Base-by-base conservation (phyloP, 768 basidiomycete genomes). In the Auriscalpium microsporum region DNA sequence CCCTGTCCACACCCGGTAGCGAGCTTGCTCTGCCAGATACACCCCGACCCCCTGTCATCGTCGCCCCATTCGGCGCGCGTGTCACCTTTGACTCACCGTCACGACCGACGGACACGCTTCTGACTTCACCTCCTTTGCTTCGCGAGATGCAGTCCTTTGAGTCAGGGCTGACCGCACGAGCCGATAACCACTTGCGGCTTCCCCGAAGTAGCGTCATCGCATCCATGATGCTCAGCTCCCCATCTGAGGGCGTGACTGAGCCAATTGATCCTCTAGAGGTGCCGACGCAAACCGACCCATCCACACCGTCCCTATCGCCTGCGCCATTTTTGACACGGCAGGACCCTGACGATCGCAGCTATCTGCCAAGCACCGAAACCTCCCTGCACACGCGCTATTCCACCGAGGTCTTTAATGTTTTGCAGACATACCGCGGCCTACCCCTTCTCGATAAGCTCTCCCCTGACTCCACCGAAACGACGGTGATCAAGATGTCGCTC, bases 101-200 rank as follows among this genome's bases (percentile, higher is more conserved):
- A 0, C 73, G 77, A 56, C 75, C 70, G 36, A 73, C 75, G 8
- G 68, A 72, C 1, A 52, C 72, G 1, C 68, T 79, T 45, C 61
- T 67, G 35, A 37, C 59, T 33, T 63, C 64, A 17, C 62, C 66
- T 1, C 81, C 79, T 4, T 73, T 75, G 45, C 67, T 93, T n/a
- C 84, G 89, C 21, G 86, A 85, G 66, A 87, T 91, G 84, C 88
- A 91, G 61, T 89, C 87, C 0, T 93, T 92, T 64, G 90, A 93
- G 61, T 91, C 89, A 4, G 83, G 83, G 1, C 67, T 87, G 38
- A 93, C 90, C 0, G 89, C 87, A 0, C 78, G 82, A 21, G 86
- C 86, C 48, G 75, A 70, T 37, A 51, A 40, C n/a, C 45, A 56
- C 6, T n/a, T 52, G 23, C 45, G 52, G 34, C 28, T 52, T 4